These are phyloP conservation scores for Lodderomyces parapsilosis DNA, from an alignment of 1,139 yeast genomes.

Conservation along the genomic window DNA sequence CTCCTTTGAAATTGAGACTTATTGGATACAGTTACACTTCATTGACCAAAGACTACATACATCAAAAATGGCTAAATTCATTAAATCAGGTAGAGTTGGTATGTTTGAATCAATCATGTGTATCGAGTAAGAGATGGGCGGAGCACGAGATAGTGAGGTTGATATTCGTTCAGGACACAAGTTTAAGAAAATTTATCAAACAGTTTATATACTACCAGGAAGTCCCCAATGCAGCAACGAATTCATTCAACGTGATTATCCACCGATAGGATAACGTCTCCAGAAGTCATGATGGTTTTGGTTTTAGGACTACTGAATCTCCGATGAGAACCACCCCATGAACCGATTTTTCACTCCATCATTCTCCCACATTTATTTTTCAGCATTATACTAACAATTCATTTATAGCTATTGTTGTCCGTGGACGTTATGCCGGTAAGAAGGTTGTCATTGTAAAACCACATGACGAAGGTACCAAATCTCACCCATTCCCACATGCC, in stretches of 20 bases:
- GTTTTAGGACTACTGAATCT: too few relatives aligned
- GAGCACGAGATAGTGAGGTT: background rate
- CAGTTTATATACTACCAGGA: too few relatives aligned
- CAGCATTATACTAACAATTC: constrained; percentile 31
- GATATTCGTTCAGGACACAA: background rate
- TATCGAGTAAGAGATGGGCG: background rate
- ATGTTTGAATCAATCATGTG: constrained; percentile 42
- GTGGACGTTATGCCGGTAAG: constrained; percentile 99
- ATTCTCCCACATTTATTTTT: background rate
- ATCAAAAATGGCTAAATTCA: constrained; percentile 86
- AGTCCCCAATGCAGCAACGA: background rate
- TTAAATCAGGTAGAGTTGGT: constrained; percentile 99
- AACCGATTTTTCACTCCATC: background rate
- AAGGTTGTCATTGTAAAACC: constrained; percentile 99
- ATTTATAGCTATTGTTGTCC: constrained; percentile 89
- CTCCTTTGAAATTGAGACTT: background rate
- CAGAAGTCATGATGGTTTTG: too few relatives aligned
- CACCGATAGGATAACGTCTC: too few relatives aligned
- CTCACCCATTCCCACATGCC: constrained; percentile 99
- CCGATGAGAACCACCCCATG: too few relatives aligned
- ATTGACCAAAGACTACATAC: constrained; percentile 11
- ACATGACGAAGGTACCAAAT: constrained; percentile 98
- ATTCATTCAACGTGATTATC: too few relatives aligned
- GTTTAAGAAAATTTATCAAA: too few relatives aligned
- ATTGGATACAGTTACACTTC: background rate